Conservation (phyloP, 208 protist species). For the Leishmania amazonensis region DNA sequence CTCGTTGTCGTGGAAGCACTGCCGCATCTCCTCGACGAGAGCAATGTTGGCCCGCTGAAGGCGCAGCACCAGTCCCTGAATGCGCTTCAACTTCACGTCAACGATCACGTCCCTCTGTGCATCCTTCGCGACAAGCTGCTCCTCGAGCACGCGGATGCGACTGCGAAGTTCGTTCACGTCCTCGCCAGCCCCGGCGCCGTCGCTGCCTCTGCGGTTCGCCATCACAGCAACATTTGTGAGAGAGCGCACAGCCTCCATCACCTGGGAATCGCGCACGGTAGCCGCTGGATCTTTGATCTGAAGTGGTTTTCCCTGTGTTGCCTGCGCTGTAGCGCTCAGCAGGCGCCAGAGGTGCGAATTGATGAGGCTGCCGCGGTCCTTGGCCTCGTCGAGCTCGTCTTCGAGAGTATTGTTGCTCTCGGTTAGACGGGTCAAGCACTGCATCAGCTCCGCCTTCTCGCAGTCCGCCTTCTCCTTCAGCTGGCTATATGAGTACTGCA, state of each 20-base stretch:
- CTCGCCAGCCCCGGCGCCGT: background rate
- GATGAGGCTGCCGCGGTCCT: slow-evolving; percentile 44
- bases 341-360: slow-evolving; percentile 73
- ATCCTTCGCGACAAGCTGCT: slow-evolving; percentile 56
- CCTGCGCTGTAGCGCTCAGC: slow-evolving; percentile 50
- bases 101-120: slow-evolving; percentile 81
- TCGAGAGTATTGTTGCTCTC: slow-evolving; percentile 50
- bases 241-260: slow-evolving; percentile 48
- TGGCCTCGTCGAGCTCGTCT: slow-evolving; percentile 61
- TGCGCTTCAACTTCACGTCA: slow-evolving; percentile 86
- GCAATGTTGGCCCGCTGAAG: slow-evolving; percentile 59
- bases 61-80: slow-evolving; percentile 75
- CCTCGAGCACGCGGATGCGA: slow-evolving; percentile 50
- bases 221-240: slow-evolving; percentile 42
- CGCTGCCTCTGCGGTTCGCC: slow-evolving; percentile 6
- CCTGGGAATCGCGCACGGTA: slow-evolving; percentile 31
- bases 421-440: slow-evolving; percentile 28
- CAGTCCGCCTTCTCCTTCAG: slow-evolving; percentile 46
- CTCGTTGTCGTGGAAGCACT: slow-evolving; percentile 57
- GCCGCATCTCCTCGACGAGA: slow-evolving; percentile 53
- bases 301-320: slow-evolving; percentile 36
- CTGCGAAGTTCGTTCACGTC: slow-evolving; percentile 22
- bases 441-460: slow-evolving; percentile 27
- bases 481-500: slow-evolving; percentile 54
- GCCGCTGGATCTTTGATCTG: slow-evolving; percentile 16